These are phyloP conservation scores for Suillus plorans DNA, from an alignment of 768 basidiomycete species.

Conservation along the genomic window DNA sequence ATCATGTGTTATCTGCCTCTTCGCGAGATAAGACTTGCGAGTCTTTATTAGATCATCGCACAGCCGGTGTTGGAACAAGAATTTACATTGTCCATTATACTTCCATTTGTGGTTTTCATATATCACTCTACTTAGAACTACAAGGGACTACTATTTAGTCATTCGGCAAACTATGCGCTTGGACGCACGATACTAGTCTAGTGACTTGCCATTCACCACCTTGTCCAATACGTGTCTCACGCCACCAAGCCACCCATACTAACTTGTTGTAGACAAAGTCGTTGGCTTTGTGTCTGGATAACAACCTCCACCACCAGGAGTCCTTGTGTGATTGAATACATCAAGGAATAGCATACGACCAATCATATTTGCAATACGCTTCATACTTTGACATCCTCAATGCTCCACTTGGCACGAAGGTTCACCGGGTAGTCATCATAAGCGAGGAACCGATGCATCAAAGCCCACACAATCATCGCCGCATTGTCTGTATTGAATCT, in stretches of 20 bases:
- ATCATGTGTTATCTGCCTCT: neutral
- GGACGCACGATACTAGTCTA: neutral
- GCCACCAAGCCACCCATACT: neutral
- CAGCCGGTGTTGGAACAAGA: neutral
- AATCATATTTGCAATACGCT: neutral
- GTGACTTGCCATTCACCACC: neutral
- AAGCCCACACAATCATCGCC: constrained; percentile 94
- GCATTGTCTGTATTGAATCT: constrained; percentile 71
- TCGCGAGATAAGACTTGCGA: neutral
- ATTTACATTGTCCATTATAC: neutral
- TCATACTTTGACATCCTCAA: constrained; percentile 41
- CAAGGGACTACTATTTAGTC: neutral
- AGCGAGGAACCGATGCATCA: constrained; percentile 74
- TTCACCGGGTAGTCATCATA: constrained; percentile 62
- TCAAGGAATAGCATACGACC: neutral
- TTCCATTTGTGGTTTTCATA: neutral
- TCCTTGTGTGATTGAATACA: neutral
- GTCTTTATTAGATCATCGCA: neutral
- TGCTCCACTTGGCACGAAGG: constrained; percentile 73
- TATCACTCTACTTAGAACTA: neutral
- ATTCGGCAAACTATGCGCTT: neutral
- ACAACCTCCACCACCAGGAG: neutral
- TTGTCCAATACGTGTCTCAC: no score
- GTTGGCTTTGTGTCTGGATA: neutral
- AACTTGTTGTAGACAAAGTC: neutral